Conservation (phyloP, 2,329 filamentous ascomycete genomes). For the Emericellopsis atlantica region DNA sequence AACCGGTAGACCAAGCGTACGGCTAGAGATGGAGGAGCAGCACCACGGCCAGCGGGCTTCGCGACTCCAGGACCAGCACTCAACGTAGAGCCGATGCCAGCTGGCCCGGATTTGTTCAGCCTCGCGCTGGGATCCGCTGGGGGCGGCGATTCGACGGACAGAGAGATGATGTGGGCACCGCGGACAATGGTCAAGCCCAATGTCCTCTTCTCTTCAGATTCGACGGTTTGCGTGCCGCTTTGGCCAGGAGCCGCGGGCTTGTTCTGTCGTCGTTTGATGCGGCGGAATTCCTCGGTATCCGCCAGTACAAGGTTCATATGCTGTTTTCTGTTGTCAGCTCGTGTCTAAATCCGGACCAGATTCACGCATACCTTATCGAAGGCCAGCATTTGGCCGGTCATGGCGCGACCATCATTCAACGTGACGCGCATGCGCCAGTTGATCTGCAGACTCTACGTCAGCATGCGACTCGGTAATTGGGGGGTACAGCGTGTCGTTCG, state of each 20-base stretch:
- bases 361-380: conserved; percentile 71
- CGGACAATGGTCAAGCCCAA: conserved; percentile 89
- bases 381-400: conserved; percentile 95
- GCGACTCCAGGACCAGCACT: conserved; percentile 80
- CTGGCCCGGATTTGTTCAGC: conserved; percentile 64
- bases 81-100: conserved; percentile 57
- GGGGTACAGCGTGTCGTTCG: conserved; percentile 1
- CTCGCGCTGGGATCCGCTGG: conserved; percentile 86
- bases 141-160: conserved; percentile 90
- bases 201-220: conserved; percentile 95
- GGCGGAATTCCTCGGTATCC: conserved; percentile 95
- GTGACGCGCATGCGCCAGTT: conserved; percentile 99
- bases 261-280: conserved; percentile 71
- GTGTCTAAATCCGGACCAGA: not conserved
- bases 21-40: conserved; percentile 61
- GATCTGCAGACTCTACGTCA: conserved; percentile 46
- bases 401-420: conserved; percentile 86
- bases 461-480: conserved; percentile 4
- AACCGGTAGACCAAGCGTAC: conserved; percentile 26
- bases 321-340: conserved; percentile 27
- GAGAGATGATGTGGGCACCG: conserved; percentile 85
- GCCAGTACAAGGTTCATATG: conserved; percentile 99
- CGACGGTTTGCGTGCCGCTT: conserved; percentile 54
- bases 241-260: conserved; percentile 57
- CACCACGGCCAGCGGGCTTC: conserved; percentile 78